A percentile compares a stretch with the other conserved stretches of the same genome.
Conservation (phyloP, 176 grass and related monocot genomes). For the Oryza australiensis region DNA sequence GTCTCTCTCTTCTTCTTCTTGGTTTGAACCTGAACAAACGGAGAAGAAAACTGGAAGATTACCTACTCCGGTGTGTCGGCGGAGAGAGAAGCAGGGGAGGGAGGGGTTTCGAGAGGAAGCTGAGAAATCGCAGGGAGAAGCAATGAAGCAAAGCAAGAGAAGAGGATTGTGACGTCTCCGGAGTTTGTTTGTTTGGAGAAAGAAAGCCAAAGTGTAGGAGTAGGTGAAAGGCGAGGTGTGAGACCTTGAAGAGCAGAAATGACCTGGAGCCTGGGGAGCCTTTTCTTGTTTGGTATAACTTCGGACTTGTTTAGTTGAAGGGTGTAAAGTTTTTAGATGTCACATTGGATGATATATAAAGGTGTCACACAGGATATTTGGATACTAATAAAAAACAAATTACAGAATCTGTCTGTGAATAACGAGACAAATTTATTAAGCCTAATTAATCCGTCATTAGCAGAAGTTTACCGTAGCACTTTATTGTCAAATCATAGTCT, state of each 20-base stretch:
- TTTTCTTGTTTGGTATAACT: too few species aligned
- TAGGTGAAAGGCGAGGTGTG: background rate
- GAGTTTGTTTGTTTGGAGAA: background rate
- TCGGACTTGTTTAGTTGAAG: too few species aligned
- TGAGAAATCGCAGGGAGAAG: slow-evolving; percentile 4
- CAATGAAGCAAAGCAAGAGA: background rate
- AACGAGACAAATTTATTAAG: too few species aligned
- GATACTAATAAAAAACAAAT: too few species aligned
- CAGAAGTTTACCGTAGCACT: too few species aligned
- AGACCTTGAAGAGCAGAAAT: slow-evolving; percentile 7
- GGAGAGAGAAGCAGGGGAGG: background rate
- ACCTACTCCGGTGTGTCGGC: background rate
- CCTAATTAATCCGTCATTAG: too few species aligned
- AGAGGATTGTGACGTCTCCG: background rate
- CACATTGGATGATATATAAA: too few species aligned
- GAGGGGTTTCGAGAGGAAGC: background rate
- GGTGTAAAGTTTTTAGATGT: too few species aligned
- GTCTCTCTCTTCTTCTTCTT: background rate
- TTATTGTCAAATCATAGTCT: too few species aligned
- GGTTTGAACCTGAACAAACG: background rate
- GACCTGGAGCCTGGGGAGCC: slow-evolving; percentile 22
- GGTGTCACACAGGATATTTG: too few species aligned
- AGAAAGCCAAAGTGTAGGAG: background rate
- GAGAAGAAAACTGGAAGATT: background rate
- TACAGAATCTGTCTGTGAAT: too few species aligned